Evolutionary conservation across 805 yeast species (phyloP).

Genomic region (Nakazawaea populi): DNA sequence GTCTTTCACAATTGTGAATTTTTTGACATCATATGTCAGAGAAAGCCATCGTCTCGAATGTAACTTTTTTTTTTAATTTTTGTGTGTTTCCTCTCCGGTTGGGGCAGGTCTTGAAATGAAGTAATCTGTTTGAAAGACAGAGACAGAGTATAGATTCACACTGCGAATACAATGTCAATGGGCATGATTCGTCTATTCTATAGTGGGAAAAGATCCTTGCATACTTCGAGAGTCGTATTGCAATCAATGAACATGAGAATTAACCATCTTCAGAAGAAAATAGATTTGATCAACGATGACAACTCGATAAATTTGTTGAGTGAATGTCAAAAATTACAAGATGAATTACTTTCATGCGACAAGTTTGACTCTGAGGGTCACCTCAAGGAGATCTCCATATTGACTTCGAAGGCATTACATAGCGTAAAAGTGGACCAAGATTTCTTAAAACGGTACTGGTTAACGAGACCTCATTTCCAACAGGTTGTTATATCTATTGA

Average conservation of each 20-base stretch:
- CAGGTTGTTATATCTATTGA: conserved; percentile 20
- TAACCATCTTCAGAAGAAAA: background rate
- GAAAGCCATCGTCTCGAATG: no score
- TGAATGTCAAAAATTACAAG: conserved; percentile 20
- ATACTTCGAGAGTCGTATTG: background rate
- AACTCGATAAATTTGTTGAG: conserved; percentile 11
- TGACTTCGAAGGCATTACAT: conserved; percentile 13
- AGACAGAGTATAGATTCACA: no score
- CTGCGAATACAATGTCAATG: no score
- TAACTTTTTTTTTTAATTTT: no score
- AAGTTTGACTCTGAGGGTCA: conserved; percentile 17
- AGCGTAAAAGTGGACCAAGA: conserved; percentile 15
- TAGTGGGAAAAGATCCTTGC: background rate
- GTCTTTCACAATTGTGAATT: no score
- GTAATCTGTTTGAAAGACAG: no score
- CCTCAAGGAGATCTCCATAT: conserved; percentile 16
- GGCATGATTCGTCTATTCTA: no score
- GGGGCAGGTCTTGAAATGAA: no score
- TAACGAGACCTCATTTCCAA: conserved; percentile 18
- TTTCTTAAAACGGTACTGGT: conserved; percentile 18
- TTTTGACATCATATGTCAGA: no score
- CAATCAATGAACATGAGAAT: background rate
- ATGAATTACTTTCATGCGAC: conserved; percentile 17
- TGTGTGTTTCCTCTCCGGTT: no score
- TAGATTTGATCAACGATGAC: background rate